Evolutionary conservation across 345 rosid genomes (phyloP), one percentile per base, ranked within the genome.

Genomic region (Leavenworthia alabamica): DNA sequence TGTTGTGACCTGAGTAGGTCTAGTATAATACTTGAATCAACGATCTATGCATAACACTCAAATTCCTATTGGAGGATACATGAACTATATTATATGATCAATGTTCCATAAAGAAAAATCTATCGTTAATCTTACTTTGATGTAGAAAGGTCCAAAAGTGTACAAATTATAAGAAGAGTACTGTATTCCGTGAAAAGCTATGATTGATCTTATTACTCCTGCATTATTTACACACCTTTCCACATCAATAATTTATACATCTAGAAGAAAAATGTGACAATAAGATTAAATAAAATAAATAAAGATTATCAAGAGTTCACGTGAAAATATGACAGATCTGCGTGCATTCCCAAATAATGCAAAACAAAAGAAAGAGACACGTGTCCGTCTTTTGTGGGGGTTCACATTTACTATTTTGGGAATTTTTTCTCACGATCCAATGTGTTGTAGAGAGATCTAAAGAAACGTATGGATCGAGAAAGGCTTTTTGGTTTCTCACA

Each of bases 261-360:
- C 17, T 28, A 11, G 2, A 28, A 56, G 46, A 14, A 14, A 56
- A 8, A 56, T 43, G 39, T 51, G 40, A 37, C 33, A 37, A 37
- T 0, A 17, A 42, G 17, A 1, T n/a, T n/a, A 35, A 35, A 35
- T 2, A 33, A 10, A 35, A 4, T 5, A 36, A 36, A 36, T 4
- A 29, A 29, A 7, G n/a, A 57, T 6, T 10, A 58, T 15, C 19
- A 46, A 3, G 64, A 66, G 8, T 67, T 67, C 71, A 67, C 71
- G 71, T 67, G 51, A 48, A 22, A 26, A 39, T 40, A 39, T 7
- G n/a, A 14, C 13, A 29, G 58, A 47, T 67, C 64, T 58, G 39
- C 65, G 65, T 39, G 58, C 23, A 48, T 67, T 65, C 64, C 64
- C 59, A 50, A 23, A 58, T n/a, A n/a, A n/a, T n/a, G n/a, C n/a